Evolutionary conservation across 305 asterid genomes (phyloP).

Genomic region (Withania somnifera): DNA sequence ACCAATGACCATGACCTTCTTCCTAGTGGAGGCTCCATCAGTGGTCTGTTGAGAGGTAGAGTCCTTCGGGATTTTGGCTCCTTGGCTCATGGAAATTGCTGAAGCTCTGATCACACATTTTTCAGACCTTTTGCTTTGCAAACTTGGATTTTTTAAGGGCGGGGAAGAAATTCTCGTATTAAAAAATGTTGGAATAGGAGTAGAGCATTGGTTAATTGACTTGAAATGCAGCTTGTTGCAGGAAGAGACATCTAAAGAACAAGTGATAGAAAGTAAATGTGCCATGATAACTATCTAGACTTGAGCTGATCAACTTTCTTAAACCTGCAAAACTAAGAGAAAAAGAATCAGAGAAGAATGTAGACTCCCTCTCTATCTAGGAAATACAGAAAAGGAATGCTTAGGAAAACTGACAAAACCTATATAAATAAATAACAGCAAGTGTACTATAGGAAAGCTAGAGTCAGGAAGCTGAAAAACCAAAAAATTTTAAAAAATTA

Average conservation of each 20-base stretch:
- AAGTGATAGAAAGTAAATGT: conserved; percentile 48
- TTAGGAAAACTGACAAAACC: background rate
- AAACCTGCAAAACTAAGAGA: conserved; percentile 21
- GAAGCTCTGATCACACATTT: conserved; percentile 18
- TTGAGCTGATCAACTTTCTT: background rate
- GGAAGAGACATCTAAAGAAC: conserved; percentile 32
- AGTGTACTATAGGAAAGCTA: background rate
- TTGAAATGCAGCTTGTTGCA: conserved; percentile 19
- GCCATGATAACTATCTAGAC: conserved; percentile 34
- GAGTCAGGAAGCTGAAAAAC: background rate
- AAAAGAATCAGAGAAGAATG: background rate
- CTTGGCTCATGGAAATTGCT: conserved; percentile 48
- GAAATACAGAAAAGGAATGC: background rate
- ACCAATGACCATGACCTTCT: conserved; percentile 84
- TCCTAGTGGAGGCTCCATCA: conserved; percentile 22
- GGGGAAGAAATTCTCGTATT: conserved; percentile 17
- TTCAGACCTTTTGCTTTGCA: conserved; percentile 4
- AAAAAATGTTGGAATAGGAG: conserved; percentile 21
- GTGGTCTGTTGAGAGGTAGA: conserved; percentile 22
- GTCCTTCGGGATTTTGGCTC: conserved; percentile 29
- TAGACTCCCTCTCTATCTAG: background rate
- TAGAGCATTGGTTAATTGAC: conserved; percentile 17
- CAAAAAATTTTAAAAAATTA: too few species aligned
- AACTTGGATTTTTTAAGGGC: conserved; percentile 12
- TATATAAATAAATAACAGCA: background rate